Evolutionary conservation across 345 rosid species (phyloP).

Genomic region (Melastoma malabathricum): DNA sequence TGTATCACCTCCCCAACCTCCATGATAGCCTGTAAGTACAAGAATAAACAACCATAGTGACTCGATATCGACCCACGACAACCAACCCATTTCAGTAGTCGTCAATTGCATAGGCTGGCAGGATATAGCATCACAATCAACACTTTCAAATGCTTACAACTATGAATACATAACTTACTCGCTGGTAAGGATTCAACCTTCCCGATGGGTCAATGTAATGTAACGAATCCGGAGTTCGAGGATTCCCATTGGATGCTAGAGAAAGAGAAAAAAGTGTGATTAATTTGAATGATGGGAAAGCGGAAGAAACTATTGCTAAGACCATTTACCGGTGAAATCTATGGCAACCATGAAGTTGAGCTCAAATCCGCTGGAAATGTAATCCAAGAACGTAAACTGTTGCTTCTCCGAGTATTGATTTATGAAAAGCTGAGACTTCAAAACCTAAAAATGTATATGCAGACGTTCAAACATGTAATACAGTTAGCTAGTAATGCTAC

Average conservation of each 20-base stretch:
- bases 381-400: constrained; percentile 62
- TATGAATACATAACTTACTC: constrained; percentile 18
- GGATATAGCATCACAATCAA: background rate
- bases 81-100: background rate
- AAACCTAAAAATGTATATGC: constrained; percentile 19
- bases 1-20: constrained; percentile 81
- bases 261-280: background rate
- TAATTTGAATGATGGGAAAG: background rate
- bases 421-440: constrained; percentile 58
- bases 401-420: constrained; percentile 48
- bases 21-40: constrained; percentile 49
- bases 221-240: constrained; percentile 44
- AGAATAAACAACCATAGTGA: background rate
- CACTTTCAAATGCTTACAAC: background rate
- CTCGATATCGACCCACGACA: background rate
- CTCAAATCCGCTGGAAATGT: constrained; percentile 63
- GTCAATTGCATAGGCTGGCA: background rate
- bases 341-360: constrained; percentile 78
- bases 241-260: constrained; percentile 77
- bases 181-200: constrained; percentile 60
- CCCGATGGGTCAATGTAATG: constrained; percentile 73
- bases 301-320: background rate
- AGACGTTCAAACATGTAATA: background rate
- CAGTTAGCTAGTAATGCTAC: background rate
- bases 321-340: constrained; percentile 58